These are phyloP conservation scores for Henckelia pumila DNA, from an alignment of 257 asterid species.

Conservation along the genomic window DNA sequence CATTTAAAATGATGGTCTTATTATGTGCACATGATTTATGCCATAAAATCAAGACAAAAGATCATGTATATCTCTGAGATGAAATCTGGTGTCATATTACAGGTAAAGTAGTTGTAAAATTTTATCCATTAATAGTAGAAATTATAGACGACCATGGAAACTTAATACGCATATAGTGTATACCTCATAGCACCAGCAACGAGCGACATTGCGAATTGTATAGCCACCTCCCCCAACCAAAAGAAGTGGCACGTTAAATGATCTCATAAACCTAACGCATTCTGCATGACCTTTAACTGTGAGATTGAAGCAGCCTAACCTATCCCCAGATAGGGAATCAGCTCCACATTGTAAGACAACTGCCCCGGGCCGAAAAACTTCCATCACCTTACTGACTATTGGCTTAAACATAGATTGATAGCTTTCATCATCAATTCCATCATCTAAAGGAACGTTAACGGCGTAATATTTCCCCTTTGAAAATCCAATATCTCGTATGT, in stretches of 20 bases:
- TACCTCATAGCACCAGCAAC: constrained; percentile 60
- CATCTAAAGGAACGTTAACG: constrained; percentile 46
- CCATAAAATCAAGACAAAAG: too few species aligned
- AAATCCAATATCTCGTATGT: constrained; percentile 38
- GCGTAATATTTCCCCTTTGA: constrained; percentile 44
- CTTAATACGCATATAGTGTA: not conserved
- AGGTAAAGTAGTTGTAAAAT: not conserved
- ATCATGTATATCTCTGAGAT: not conserved
- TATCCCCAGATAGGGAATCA: constrained; percentile 47
- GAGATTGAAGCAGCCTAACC: constrained; percentile 46
- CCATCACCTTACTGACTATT: constrained; percentile 44
- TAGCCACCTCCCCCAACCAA: constrained; percentile 54
- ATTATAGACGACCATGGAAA: not conserved
- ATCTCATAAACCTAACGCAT: constrained; percentile 42
- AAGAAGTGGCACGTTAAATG: constrained; percentile 46
- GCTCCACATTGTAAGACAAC: constrained; percentile 56
- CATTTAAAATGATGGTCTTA: not conserved
- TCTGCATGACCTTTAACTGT: constrained; percentile 54
- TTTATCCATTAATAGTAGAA: too few species aligned
- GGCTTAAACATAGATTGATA: constrained; percentile 42
- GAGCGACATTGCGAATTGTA: constrained; percentile 46
- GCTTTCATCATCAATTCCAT: constrained; percentile 42
- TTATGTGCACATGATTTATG: too few species aligned
- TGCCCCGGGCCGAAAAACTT: constrained; percentile 45
- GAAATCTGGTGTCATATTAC: not conserved